Conservation (phyloP, 306 rosid species). For the Dryas octopetala region DNA sequence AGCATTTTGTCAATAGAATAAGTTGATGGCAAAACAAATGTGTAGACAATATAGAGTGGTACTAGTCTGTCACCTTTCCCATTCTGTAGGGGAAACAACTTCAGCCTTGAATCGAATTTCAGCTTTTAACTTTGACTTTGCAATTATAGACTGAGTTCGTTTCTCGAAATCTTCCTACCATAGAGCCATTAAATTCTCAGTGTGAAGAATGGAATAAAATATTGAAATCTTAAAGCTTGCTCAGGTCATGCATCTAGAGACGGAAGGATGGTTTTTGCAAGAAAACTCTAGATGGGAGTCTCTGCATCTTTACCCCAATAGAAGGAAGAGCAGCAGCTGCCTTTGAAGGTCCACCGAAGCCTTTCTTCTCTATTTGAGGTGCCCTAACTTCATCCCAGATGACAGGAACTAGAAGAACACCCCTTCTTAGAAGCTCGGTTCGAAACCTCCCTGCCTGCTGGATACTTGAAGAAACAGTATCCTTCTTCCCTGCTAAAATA, state of each 20-base stretch:
- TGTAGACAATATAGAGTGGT: slow-evolving; percentile 14
- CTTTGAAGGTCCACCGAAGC: slow-evolving; percentile 61
- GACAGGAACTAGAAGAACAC: slow-evolving; percentile 84
- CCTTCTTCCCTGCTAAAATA: slow-evolving; percentile 87
- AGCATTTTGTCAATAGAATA: not conserved
- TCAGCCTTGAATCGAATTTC: slow-evolving; percentile 95
- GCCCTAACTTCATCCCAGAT: slow-evolving; percentile 74
- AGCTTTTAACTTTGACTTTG: slow-evolving; percentile 85
- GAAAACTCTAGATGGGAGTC: not conserved
- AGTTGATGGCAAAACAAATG: not conserved
- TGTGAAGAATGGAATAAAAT: slow-evolving; percentile 24
- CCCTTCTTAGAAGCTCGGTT: slow-evolving; percentile 75
- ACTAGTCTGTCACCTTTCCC: slow-evolving; percentile 72
- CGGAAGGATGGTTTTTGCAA: not conserved
- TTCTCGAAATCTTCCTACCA: slow-evolving; percentile 93
- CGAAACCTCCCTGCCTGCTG: slow-evolving; percentile 77
- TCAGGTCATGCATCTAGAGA: slow-evolving; percentile 21
- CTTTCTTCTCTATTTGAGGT: slow-evolving; percentile 75
- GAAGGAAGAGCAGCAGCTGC: slow-evolving; percentile 81
- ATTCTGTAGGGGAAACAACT: slow-evolving; percentile 76
- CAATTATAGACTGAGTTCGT: slow-evolving; percentile 75
- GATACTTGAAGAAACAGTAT: slow-evolving; percentile 65
- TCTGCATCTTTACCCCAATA: slow-evolving; percentile 66
- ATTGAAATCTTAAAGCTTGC: slow-evolving; percentile 8
- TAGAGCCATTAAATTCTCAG: slow-evolving; percentile 23